A percentile compares a stretch with the other conserved stretches of the same genome.
These are phyloP conservation scores for Sergeia podlipaevii DNA, from an alignment of 208 protist genomes.

Conservation along the genomic window DNA sequence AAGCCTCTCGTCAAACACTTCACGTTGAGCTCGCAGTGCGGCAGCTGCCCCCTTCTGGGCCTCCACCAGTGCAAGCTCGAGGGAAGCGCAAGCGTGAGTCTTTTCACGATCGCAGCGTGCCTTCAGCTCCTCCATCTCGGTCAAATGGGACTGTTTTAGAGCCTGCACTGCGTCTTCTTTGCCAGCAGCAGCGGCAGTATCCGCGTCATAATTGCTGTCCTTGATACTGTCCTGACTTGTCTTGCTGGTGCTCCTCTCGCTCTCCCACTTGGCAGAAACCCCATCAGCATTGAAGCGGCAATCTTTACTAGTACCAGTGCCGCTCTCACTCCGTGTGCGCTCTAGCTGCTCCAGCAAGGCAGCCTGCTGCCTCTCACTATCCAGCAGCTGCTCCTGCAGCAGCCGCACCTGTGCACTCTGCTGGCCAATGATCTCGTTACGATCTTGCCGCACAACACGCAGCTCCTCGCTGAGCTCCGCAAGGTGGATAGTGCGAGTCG, in stretches of 20 bases:
- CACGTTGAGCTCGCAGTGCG: slow-evolving; percentile 21
- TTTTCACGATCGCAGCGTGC: slow-evolving; percentile 2
- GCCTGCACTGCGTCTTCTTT: slow-evolving; percentile 8
- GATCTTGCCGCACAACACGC: slow-evolving; percentile 57
- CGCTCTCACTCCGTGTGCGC: background rate
- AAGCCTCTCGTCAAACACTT: slow-evolving; percentile 23
- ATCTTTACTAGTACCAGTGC: background rate
- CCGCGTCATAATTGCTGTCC: background rate
- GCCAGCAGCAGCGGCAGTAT: slow-evolving; percentile 11
- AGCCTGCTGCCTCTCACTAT: slow-evolving; percentile 24
- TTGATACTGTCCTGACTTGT: background rate
- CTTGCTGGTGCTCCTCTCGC: background rate
- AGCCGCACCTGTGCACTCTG: slow-evolving; percentile 40
- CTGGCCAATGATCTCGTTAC: slow-evolving; percentile 61
- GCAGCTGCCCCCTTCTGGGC: slow-evolving; percentile 9
- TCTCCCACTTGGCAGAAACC: background rate
- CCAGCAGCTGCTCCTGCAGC: slow-evolving; percentile 38
- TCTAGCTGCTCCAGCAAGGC: slow-evolving; percentile 3
- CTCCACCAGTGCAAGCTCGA: slow-evolving; percentile 13
- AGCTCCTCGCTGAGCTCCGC: slow-evolving; percentile 47
- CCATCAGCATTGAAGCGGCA: background rate
- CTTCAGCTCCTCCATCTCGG: background rate
- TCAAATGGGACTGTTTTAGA: background rate
- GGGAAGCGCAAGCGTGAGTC: background rate
- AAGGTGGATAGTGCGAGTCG: slow-evolving; percentile 8